phyloP scores from a whole-genome alignment of 345 rosid genomes.

The Populus alba region DNA sequence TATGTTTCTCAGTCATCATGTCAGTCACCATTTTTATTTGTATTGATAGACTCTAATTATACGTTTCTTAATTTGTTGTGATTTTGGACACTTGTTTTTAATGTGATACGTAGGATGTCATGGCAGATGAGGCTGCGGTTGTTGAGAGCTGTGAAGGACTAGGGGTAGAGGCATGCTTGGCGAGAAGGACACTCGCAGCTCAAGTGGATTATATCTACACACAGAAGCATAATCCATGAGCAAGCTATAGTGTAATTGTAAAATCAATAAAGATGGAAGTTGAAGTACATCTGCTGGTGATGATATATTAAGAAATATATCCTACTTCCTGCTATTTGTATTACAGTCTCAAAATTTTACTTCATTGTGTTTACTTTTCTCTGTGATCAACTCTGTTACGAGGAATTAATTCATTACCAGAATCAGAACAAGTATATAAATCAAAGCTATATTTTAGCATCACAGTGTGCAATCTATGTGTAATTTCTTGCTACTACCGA shows the following conservation, averaged over 20 bases:
- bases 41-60: background rate
- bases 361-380: background rate
- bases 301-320: background rate
- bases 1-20: too few relatives aligned
- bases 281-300: background rate
- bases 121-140: conserved; percentile 7
- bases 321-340: background rate
- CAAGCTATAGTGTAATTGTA: background rate
- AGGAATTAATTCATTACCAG: background rate
- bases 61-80: background rate
- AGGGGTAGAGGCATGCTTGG: conserved; percentile 15
- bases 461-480: background rate
- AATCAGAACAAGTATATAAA: background rate
- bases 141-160: background rate
- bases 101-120: conserved; percentile 13
- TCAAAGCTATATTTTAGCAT: background rate
- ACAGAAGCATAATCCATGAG: conserved; percentile 4
- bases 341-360: background rate
- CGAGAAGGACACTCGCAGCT: conserved; percentile 9
- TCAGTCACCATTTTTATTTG: background rate
- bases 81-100: background rate
- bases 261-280: background rate
- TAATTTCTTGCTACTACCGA: background rate
- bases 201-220: conserved; percentile 24
- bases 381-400: background rate